These are phyloP conservation scores for Microascus cirrosus DNA, from an alignment of 2,329 filamentous ascomycete species.

Conservation along the genomic window DNA sequence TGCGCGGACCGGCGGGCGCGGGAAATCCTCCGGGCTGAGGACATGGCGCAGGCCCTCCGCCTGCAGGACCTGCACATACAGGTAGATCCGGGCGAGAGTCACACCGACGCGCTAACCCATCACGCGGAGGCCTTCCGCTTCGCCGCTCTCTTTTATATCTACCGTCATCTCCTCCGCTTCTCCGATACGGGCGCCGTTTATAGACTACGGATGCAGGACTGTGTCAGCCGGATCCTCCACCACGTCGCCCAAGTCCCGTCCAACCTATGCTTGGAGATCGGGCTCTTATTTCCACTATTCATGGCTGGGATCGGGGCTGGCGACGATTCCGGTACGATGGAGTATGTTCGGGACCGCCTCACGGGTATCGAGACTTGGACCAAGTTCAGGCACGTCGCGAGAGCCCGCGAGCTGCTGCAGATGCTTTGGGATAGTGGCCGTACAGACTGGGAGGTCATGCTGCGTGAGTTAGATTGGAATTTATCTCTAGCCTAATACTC, in stretches of 20 bases:
- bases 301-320: not conserved
- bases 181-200: not conserved
- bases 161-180: not conserved
- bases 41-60: not conserved
- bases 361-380: not conserved
- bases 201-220: not conserved
- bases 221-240: not conserved
- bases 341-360: not conserved
- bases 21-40: not conserved
- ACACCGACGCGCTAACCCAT: not conserved
- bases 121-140: not conserved
- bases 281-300: not conserved
- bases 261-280: not conserved
- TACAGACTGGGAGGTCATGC: not conserved
- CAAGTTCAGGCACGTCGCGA: not conserved
- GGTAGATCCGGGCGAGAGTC: not conserved
- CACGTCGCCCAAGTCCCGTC: not conserved
- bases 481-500: not conserved
- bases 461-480: not conserved
- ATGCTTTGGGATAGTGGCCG: not conserved
- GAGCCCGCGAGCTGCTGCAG: not conserved
- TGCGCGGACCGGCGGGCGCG: not conserved
- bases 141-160: not conserved
- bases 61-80: not conserved
- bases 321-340: not conserved